A percentile compares a stretch with the other conserved stretches of the same genome.
These are phyloP conservation scores for Sonneratia caseolaris DNA, from an alignment of 345 rosid species.

Conservation along the genomic window DNA sequence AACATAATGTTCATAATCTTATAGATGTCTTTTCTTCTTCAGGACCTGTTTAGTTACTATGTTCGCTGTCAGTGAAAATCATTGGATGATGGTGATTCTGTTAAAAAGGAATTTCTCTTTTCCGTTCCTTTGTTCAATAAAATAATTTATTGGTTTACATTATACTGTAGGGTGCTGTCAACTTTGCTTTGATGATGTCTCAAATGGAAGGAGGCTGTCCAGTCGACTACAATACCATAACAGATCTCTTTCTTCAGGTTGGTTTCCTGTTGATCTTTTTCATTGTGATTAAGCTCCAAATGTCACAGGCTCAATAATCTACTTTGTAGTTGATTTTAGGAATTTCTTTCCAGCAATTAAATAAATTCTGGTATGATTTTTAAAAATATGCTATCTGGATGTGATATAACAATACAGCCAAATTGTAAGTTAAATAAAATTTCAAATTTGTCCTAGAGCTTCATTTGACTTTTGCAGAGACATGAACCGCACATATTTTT, in stretches of 20 bases:
- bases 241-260: slow-evolving; percentile 99
- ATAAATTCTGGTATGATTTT: background rate
- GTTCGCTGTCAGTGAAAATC: background rate
- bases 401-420: background rate
- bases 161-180: slow-evolving; percentile 77
- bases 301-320: background rate
- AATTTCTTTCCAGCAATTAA: background rate
- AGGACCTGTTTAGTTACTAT: background rate
- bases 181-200: slow-evolving; percentile 99
- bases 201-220: slow-evolving; percentile 99
- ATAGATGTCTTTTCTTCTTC: background rate
- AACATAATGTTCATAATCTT: background rate
- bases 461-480: too few species aligned
- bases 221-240: slow-evolving; percentile 86
- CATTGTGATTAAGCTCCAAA: background rate
- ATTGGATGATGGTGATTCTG: background rate
- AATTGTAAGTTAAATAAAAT: background rate
- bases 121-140: background rate
- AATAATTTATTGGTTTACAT: background rate
- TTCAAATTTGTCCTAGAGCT: too few species aligned
- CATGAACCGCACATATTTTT: too few species aligned
- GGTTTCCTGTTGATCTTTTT: slow-evolving; percentile 1
- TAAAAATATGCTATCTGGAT: background rate
- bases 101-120: background rate
- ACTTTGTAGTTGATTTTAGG: background rate